Evolutionary conservation across 2,329 filamentous ascomycete genomes (phyloP).

Genomic region (Colletotrichum karsti): DNA sequence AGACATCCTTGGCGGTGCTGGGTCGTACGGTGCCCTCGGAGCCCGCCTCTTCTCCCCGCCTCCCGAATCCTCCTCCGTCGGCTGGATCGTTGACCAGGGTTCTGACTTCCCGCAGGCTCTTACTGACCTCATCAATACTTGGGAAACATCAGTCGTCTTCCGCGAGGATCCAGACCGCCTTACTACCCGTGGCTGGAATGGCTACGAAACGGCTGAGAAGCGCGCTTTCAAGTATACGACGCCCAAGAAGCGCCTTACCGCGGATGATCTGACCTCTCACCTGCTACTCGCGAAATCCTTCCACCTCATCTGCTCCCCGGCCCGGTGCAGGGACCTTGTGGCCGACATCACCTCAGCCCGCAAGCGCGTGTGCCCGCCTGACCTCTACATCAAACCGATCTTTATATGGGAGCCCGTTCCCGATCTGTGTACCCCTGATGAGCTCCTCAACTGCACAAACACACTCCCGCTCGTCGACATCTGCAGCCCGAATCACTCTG

Average conservation of each 20-base stretch:
- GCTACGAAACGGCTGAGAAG: conserved; percentile 76
- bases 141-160: conserved; percentile 79
- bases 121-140: conserved; percentile 70
- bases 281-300: conserved; percentile 80
- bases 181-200: conserved; percentile 94
- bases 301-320: conserved; percentile 86
- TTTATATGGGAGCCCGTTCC: conserved; percentile 98
- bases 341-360: conserved; percentile 71
- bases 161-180: conserved; percentile 72
- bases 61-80: conserved; percentile 72
- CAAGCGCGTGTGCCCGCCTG: conserved; percentile 45
- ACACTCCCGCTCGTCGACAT: conserved; percentile 69
- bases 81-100: conserved; percentile 92
- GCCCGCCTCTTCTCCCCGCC: conserved; percentile 86
- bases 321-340: conserved; percentile 80
- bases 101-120: conserved; percentile 82
- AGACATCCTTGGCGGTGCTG: conserved; percentile 88
- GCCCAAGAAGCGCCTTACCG: conserved; percentile 83
- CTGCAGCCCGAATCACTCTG: conserved; percentile 84
- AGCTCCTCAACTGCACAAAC: conserved; percentile 71
- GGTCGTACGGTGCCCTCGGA: conserved; percentile 85
- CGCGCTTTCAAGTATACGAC: conserved; percentile 88
- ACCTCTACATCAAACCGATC: conserved; percentile 64
- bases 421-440: conserved; percentile 80
- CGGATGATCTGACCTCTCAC: conserved; percentile 70